Percentiles rank a stretch among this genome's conserved stretches.
phyloP scores from a whole-genome alignment of 2,329 filamentous ascomycete species.

The Hypoxylon sp. region DNA sequence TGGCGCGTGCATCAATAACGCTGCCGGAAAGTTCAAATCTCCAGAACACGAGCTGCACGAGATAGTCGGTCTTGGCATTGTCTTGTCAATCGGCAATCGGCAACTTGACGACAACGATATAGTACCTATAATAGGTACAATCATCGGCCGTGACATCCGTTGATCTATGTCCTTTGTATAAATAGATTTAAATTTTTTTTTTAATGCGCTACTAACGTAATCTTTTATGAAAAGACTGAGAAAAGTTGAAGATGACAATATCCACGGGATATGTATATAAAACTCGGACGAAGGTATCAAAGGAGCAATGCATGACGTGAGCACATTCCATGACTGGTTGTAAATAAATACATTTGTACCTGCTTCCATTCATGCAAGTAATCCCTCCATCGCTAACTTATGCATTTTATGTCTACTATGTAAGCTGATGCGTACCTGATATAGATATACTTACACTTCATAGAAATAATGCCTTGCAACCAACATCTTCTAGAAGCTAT shows the following conservation, averaged over 20 bases:
- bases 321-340: constrained; percentile 20
- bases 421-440: background rate
- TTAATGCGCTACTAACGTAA: background rate
- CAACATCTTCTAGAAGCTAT: background rate
- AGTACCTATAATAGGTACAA: background rate
- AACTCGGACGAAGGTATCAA: background rate
- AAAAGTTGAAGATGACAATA: background rate
- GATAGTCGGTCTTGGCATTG: constrained; percentile 29
- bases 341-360: constrained; percentile 32
- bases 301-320: constrained; percentile 17
- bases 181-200: constrained; percentile 7
- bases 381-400: constrained; percentile 9
- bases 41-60: constrained; percentile 34
- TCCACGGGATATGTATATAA: background rate
- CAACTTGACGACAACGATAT: constrained; percentile 11
- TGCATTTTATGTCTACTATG: background rate
- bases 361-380: constrained; percentile 34
- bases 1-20: constrained; percentile 15
- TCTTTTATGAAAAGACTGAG: background rate
- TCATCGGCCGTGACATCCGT: constrained; percentile 4
- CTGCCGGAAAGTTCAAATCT: constrained; percentile 33
- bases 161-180: constrained; percentile 1
- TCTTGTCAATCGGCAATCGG: constrained; percentile 33
- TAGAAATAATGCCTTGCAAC: background rate
- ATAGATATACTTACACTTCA: background rate